Conservation (phyloP, 169 alveolate species). For the Hepatocystis sp. region DNA sequence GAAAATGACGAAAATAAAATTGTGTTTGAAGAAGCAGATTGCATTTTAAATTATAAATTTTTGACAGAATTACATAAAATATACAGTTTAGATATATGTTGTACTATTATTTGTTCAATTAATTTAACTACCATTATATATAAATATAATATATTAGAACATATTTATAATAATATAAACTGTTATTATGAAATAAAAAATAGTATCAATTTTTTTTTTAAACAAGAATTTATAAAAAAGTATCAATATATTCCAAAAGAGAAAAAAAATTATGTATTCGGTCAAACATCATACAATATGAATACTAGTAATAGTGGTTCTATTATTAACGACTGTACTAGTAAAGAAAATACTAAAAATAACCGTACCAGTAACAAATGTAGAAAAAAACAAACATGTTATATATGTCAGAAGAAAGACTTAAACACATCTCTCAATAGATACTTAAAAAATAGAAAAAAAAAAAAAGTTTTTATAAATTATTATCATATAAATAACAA, state of each 20-base stretch:
- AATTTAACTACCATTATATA: conserved; percentile 42
- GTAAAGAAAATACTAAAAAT: conserved; percentile 18
- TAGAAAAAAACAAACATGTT: not conserved
- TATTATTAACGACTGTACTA: too few relatives aligned
- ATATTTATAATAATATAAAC: conserved; percentile 34
- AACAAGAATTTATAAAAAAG: conserved; percentile 38
- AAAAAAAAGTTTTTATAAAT: not conserved
- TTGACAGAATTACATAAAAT: conserved; percentile 27
- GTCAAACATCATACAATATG: too few relatives aligned
- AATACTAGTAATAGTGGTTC: too few relatives aligned
- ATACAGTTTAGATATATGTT: conserved; percentile 42
- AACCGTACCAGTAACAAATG: not conserved
- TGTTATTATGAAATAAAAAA: conserved; percentile 5
- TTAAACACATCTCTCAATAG: conserved; percentile 25
- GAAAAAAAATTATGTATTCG: too few relatives aligned
- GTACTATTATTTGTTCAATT: conserved; percentile 38
- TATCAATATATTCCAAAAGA: too few relatives aligned
- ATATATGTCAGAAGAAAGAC: not conserved
- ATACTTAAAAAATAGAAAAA: not conserved
- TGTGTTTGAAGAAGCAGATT: conserved; percentile 4
- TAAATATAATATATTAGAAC: conserved; percentile 61
- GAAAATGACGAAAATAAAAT: conserved; percentile 40
- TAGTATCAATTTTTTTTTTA: conserved; percentile 15
- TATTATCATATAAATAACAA: not conserved
- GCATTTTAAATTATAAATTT: conserved; percentile 4